Base-by-base conservation (phyloP, 768 basidiomycete species). In the Dentipellis fragilis region DNA sequence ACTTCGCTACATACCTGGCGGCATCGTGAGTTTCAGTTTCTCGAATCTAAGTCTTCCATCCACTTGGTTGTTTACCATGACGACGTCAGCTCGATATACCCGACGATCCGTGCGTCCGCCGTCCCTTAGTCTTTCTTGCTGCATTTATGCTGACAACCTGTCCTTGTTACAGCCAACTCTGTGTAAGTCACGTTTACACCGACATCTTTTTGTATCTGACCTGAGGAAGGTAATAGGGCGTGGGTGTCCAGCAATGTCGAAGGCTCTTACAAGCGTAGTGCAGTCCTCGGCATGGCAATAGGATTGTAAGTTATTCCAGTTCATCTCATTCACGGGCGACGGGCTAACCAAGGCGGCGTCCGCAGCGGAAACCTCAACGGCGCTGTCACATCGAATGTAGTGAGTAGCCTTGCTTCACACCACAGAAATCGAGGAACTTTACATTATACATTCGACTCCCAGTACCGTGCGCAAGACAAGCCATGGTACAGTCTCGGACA, bases 191-290 rank as follows among this genome's bases (percentile, higher is more conserved):
- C n/a, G n/a, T n/a, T n/a, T n/a, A n/a, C n/a, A n/a, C n/a, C n/a
- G n/a, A n/a, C n/a, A n/a, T n/a, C n/a, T n/a, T n/a, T 34, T n/a
- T 6, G 46, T 36, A 23, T 45, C 54, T 50, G 65, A 62, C 59
- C 52, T 29, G 34, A 36, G 37, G 3, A 6, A 6, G 3, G 29
- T 6, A 29, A 48, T 46, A 80, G 83, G 4, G 82, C 85, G 34
- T 89, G 85, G 85, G 78, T 85, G 14, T 81, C 82, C 14, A 77
- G 82, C 53, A 88, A 87, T 57, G 75, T 82, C 39, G 87, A 89
- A 64, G 85, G 87, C 0, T 75, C 83, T 2, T 88, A 86, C 65
- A 88, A 88, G 66, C 80, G 87, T 9, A 79, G 80, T 50, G 80
- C 84, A 12, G 81, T 81, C 2, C 72, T 89, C 4, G 85, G 79